These are phyloP conservation scores for Macrophomina tecta DNA, from an alignment of 2,329 filamentous ascomycete genomes.

Conservation along the genomic window DNA sequence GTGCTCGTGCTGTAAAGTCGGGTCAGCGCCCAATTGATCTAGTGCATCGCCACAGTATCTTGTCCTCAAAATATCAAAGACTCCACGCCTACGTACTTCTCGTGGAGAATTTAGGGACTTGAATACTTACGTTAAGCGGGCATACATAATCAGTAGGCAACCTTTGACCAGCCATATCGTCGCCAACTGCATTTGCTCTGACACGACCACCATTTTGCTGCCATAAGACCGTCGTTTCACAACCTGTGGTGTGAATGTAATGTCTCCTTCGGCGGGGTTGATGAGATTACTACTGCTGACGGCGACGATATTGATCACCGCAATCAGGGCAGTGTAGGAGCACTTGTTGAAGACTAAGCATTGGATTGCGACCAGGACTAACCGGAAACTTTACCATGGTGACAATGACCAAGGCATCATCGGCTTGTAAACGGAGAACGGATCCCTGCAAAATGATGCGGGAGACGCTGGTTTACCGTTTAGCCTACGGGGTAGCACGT, in stretches of 20 bases:
- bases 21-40: slow-evolving; percentile 28
- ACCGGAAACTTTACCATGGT: slow-evolving; percentile 38
- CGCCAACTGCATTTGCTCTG: slow-evolving; percentile 60
- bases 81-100: no score
- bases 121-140: slow-evolving; percentile 52
- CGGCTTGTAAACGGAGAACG: slow-evolving; percentile 36
- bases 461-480: slow-evolving; percentile 41
- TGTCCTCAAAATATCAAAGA: no score
- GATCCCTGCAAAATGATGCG: slow-evolving; percentile 40
- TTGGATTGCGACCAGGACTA: not conserved
- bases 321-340: slow-evolving; percentile 43
- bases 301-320: slow-evolving; percentile 41
- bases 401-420: slow-evolving; percentile 44
- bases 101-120: no score
- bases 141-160: slow-evolving; percentile 61
- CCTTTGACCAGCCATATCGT: slow-evolving; percentile 60
- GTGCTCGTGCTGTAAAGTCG: slow-evolving; percentile 31
- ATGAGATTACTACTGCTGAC: slow-evolving; percentile 45
- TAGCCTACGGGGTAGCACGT: slow-evolving; percentile 41
- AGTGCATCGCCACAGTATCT: no score
- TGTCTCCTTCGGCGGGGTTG: slow-evolving; percentile 40
- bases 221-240: slow-evolving; percentile 54
- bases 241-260: slow-evolving; percentile 43
- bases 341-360: slow-evolving; percentile 31
- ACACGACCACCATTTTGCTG: slow-evolving; percentile 61